Evolutionary conservation across 768 basidiomycete genomes (phyloP).

Genomic region (Kwoniella dendrophila): DNA sequence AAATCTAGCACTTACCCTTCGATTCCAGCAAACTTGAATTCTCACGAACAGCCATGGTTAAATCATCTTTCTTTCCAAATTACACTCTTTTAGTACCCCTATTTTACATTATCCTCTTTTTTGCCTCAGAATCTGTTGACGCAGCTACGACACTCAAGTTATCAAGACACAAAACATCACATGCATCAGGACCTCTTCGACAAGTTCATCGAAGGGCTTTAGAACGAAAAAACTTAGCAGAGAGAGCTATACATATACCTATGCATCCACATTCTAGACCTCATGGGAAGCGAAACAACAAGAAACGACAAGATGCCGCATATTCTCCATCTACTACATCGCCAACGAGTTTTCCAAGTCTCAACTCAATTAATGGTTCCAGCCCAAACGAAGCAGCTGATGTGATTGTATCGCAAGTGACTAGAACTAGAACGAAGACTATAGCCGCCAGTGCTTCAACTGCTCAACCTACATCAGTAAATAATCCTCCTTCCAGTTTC

Average conservation of each 20-base stretch:
- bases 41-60: not conserved
- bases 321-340: not conserved
- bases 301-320: not conserved
- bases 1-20: too few species aligned
- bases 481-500: too few species aligned
- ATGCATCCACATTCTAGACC: constrained; percentile 6
- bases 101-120: too few species aligned
- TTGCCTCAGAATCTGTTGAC: too few species aligned
- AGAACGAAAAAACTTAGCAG: not conserved
- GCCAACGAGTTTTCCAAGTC: not conserved
- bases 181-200: not conserved
- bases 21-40: too few species aligned
- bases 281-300: not conserved
- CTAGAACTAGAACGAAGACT: constrained; percentile 5
- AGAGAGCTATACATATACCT: constrained; percentile 14
- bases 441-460: too few species aligned
- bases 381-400: constrained; percentile 8
- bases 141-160: constrained; percentile 15
- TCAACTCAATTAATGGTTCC: not conserved
- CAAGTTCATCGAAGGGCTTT: constrained; percentile 8
- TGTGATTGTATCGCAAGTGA: constrained; percentile 9
- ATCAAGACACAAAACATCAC: constrained; percentile 7
- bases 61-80: not conserved
- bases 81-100: not conserved
- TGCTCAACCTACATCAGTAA: not conserved